Percentiles rank a stretch among this genome's conserved stretches.
Evolutionary conservation across 371 early-diverging fungal genomes (phyloP).

Genomic region (Rhizopus microsporus): DNA sequence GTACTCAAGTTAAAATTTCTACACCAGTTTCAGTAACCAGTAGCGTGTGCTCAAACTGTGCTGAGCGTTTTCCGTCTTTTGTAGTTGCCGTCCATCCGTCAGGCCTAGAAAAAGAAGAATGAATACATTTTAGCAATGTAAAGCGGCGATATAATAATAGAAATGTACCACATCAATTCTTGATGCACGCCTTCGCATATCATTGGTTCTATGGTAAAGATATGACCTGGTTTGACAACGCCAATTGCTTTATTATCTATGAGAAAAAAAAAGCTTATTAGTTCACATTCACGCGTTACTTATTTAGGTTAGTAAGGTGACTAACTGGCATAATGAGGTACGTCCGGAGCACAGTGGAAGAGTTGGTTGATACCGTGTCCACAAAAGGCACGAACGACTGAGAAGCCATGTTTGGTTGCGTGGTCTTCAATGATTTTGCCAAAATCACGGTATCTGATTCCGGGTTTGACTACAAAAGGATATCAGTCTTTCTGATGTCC

Average conservation of each 20-base stretch:
- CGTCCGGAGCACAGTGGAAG: conserved; percentile 87
- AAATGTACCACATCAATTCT: conserved; percentile 43
- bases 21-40: conserved; percentile 92
- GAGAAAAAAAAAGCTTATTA: background rate
- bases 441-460: conserved; percentile 86
- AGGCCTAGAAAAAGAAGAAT: conserved; percentile 58
- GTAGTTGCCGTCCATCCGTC: conserved; percentile 94
- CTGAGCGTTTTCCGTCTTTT: conserved; percentile 89
- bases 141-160: background rate
- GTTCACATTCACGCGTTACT: background rate
- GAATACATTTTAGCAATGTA: background rate
- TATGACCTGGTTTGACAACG: conserved; percentile 89
- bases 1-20: conserved; percentile 79
- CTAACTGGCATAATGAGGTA: conserved; percentile 90
- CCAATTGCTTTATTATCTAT: conserved; percentile 91
- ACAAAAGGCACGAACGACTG: conserved; percentile 90
- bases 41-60: conserved; percentile 98
- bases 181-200: conserved; percentile 78
- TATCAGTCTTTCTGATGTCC: background rate
- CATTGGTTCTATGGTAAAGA: conserved; percentile 98
- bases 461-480: conserved; percentile 77
- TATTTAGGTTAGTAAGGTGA: background rate
- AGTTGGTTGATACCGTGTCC: conserved; percentile 91
- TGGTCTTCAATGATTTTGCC: conserved; percentile 88
- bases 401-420: conserved; percentile 81